Evolutionary conservation across 306 rosid genomes (phyloP).

Genomic region (Coriaria nepalensis): DNA sequence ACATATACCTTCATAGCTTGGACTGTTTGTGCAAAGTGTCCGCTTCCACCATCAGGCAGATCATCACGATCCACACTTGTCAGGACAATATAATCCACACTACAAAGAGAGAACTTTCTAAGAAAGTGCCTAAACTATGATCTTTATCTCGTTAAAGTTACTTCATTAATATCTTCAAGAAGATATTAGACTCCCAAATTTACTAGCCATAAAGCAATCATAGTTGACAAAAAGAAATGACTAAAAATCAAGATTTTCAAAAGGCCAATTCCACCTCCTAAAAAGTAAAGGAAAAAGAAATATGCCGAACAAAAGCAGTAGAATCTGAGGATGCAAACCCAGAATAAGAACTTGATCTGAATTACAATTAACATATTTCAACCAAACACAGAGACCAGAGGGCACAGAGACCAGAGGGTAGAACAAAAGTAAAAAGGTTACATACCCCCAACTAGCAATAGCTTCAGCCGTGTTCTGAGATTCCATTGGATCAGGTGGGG

Average conservation of each 20-base stretch:
- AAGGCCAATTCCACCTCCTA: too few relatives aligned
- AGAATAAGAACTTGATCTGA: too few relatives aligned
- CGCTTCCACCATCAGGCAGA: constrained; percentile 97
- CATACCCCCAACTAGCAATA: constrained; percentile 86
- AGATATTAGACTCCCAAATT: too few relatives aligned
- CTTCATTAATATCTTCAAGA: too few relatives aligned
- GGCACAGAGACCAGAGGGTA: neutral
- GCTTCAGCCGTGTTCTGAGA: constrained; percentile 75
- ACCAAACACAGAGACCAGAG: neutral
- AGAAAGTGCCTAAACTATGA: neutral
- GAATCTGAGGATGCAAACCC: too few relatives aligned
- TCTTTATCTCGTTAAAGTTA: neutral
- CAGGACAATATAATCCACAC: constrained; percentile 78
- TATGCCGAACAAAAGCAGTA: too few relatives aligned
- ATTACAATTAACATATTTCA: too few relatives aligned
- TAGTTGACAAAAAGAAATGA: too few relatives aligned
- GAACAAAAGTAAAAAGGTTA: neutral
- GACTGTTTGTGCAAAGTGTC: constrained; percentile 85
- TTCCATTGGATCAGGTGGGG: constrained; percentile 93
- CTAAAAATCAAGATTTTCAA: too few relatives aligned
- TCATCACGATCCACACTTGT: constrained; percentile 98
- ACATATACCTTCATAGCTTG: constrained; percentile 68
- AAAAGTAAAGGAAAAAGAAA: too few relatives aligned
- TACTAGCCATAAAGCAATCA: too few relatives aligned
- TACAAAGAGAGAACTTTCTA: constrained; percentile 13